phyloP scores from a whole-genome alignment of 192 early-diverging fungal genomes.

The Rhizophagus sp. region DNA sequence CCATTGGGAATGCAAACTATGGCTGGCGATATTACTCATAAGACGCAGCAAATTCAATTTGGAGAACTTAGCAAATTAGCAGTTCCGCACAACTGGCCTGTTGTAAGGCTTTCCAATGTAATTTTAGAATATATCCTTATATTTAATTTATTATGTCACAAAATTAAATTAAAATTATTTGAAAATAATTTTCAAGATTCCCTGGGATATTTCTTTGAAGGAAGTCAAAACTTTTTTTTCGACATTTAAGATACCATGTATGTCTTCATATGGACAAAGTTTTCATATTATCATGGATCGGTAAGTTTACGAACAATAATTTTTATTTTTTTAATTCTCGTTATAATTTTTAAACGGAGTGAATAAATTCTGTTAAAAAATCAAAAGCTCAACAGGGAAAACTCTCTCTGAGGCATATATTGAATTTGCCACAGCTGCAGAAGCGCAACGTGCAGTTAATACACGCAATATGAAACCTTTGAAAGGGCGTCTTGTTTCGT shows the following conservation, averaged over 20 bases:
- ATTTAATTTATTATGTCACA: not conserved
- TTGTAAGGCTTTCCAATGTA: slow-evolving; percentile 22
- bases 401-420: slow-evolving; percentile 68
- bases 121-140: not conserved
- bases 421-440: slow-evolving; percentile 54
- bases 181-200: slow-evolving; percentile 40
- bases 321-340: too few species aligned
- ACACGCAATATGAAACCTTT: slow-evolving; percentile 56
- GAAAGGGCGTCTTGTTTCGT: slow-evolving; percentile 61
- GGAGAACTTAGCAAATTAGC: slow-evolving; percentile 26
- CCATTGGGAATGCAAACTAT: not conserved
- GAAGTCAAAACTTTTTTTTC: slow-evolving; percentile 52
- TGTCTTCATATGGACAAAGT: slow-evolving; percentile 46
- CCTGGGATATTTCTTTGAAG: slow-evolving; percentile 62
- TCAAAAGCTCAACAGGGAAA: slow-evolving; percentile 66
- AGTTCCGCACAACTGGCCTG: slow-evolving; percentile 17
- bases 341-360: not conserved
- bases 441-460: slow-evolving; percentile 58
- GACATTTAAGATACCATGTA: slow-evolving; percentile 41
- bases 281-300: slow-evolving; percentile 53
- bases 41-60: slow-evolving; percentile 1
- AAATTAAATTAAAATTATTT: too few species aligned
- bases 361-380: not conserved
- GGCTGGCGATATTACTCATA: not conserved
- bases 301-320: not conserved